A percentile compares a stretch with the other conserved stretches of the same genome.
These are phyloP conservation scores for Kodamaea alishanica DNA, from an alignment of 1,139 yeast genomes.

Conservation along the genomic window DNA sequence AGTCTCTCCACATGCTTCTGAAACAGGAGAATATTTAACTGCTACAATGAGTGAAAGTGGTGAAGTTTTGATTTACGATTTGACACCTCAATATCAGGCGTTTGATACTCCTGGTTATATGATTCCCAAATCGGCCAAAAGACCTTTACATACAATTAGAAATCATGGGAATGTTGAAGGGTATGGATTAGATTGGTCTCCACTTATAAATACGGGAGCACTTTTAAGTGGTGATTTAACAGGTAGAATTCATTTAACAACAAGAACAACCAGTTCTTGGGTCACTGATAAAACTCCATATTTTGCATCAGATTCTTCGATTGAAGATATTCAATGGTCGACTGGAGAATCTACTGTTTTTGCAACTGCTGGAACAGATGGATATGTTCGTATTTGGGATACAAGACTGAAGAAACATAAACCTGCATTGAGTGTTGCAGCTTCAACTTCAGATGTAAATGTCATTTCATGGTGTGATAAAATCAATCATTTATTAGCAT, in stretches of 20 bases:
- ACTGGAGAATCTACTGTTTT: conserved; percentile 88
- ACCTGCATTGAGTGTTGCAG: conserved; percentile 83
- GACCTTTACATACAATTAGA: conserved; percentile 81
- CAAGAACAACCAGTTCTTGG: conserved; percentile 75
- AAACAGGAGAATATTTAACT: conserved; percentile 77
- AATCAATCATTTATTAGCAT: conserved; percentile 81
- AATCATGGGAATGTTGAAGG: conserved; percentile 96
- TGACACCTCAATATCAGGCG: conserved; percentile 74
- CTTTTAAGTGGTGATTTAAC: conserved; percentile 84
- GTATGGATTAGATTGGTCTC: conserved; percentile 96
- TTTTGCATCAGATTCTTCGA: conserved; percentile 65
- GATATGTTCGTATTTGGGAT: conserved; percentile 93
- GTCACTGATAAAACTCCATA: conserved; percentile 82
- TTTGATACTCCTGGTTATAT: conserved; percentile 84
- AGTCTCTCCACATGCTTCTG: conserved; percentile 74
- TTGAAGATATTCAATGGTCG: conserved; percentile 97
- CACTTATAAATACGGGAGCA: conserved; percentile 74
- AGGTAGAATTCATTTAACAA: conserved; percentile 77
- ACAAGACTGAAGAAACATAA: conserved; percentile 87
- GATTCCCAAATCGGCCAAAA: conserved; percentile 72
- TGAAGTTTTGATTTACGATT: conserved; percentile 80
- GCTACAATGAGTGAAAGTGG: conserved; percentile 92
- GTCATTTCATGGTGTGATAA: conserved; percentile 95
- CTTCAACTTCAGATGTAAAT: conserved; percentile 83
- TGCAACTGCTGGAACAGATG: conserved; percentile 91